Conservation (phyloP, 2,329 filamentous ascomycete genomes). For the Curvularia verruculosa region DNA sequence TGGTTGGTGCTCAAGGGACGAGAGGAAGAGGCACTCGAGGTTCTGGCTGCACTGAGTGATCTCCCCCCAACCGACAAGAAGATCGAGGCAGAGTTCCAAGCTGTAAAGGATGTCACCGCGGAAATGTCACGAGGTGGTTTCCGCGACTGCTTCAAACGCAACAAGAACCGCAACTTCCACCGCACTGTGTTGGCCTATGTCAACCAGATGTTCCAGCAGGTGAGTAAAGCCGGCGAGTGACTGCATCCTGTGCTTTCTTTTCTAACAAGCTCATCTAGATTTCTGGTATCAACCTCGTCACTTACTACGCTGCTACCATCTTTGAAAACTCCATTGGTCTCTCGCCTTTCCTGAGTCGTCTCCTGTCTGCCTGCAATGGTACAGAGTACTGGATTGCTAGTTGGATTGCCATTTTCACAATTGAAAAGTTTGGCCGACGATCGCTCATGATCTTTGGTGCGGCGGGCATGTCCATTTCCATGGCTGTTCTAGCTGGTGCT, state of each 20-base stretch:
- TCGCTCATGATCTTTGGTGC: slow-evolving; percentile 50
- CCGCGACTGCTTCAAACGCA: slow-evolving; percentile 64
- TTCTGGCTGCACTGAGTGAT: slow-evolving; percentile 48
- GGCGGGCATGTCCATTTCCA: slow-evolving; percentile 43
- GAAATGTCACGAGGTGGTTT: slow-evolving; percentile 57
- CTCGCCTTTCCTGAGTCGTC: slow-evolving; percentile 42
- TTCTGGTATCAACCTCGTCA: slow-evolving; percentile 48
- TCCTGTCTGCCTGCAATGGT: slow-evolving; percentile 51
- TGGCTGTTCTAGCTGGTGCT: slow-evolving; percentile 45
- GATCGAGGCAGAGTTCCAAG: slow-evolving; percentile 45
- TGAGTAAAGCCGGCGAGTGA: no score
- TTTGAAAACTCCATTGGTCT: slow-evolving; percentile 52
- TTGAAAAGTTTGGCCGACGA: slow-evolving; percentile 48
- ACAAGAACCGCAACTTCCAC: slow-evolving; percentile 53
- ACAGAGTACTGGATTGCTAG: slow-evolving; percentile 51
- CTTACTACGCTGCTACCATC: slow-evolving; percentile 53
- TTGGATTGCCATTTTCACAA: slow-evolving; percentile 52
- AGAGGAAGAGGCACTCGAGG: slow-evolving; percentile 53
- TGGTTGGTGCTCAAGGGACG: slow-evolving; percentile 60
- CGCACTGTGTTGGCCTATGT: slow-evolving; percentile 52
- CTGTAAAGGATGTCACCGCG: slow-evolving; percentile 47
- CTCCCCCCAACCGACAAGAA: slow-evolving; percentile 48
- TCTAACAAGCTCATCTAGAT: slow-evolving; percentile 43
- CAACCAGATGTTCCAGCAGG: slow-evolving; percentile 56
- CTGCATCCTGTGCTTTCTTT: no score